Evolutionary conservation across 345 rosid species (phyloP), one percentile per base, ranked within the genome.

Genomic region (Ricinus communis): DNA sequence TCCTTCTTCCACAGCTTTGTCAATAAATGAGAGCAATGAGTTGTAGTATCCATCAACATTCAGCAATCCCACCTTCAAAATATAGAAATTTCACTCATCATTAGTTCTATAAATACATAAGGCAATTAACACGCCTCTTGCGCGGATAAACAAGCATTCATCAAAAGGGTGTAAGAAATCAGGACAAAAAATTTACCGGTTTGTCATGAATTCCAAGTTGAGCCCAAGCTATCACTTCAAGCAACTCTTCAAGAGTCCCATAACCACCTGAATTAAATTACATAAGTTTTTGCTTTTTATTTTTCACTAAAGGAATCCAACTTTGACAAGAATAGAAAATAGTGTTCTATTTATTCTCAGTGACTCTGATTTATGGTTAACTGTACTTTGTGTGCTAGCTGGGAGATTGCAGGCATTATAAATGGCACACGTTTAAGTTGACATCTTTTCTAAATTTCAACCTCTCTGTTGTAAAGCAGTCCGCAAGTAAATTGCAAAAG

Each of bases 31-130:
- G 59, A 95, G 93, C 79, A 95, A 79, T 43, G 99, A 92, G 76
- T 95, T 95, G 82, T 95, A 95, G 91, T 88, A 95, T 71, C 99
- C 99, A 84, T 95, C 99, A 70, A 95, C 97, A 75, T 95, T 95
- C 65, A 95, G 81, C 96, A 95, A 80, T 69, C 99, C 99, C 79
- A 95, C 97, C 99, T 95, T 75, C 76, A 80, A 36, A 22, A 76
- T 60, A 31, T 38, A n/a, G 52, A 75, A 47, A 56, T 46, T 58
- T 31, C 18, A 41, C 41, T 36, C 57, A 13, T 49, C 49, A 52
- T 74, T 69, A 75, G 60, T 59, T 67, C 59, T 49, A 57, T 13
- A 13, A 47, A 66, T 45, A 54, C 65, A 43, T 30, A 61, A 46
- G n/a, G 15, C 31, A 58, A 5, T 15, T 6, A 11, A 49, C 25